Evolutionary conservation across 2,329 filamentous ascomycete genomes (phyloP).

Genomic region (Diaporthe ampelina): DNA sequence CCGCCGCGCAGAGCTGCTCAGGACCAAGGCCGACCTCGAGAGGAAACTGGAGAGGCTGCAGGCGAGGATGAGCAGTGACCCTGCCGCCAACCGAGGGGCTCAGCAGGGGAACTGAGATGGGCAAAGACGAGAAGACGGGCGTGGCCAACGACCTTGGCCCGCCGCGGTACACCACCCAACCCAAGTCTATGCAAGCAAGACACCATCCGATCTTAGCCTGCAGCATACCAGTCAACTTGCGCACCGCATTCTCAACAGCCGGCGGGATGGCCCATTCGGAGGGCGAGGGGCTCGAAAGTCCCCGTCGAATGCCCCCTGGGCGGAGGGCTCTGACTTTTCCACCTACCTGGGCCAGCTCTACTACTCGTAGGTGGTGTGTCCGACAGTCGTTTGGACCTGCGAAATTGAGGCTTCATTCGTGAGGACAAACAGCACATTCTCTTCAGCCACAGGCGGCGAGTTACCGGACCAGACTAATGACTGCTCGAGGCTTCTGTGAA

Average conservation of each 20-base stretch:
- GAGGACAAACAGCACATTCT: no score
- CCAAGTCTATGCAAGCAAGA: not conserved
- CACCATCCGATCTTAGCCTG: not conserved
- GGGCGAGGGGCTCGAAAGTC: constrained; percentile 13
- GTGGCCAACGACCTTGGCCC: no score
- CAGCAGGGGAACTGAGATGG: constrained; percentile 1
- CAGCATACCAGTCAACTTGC: not conserved
- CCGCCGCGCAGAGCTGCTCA: constrained; percentile 45
- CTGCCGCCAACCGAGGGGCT: constrained; percentile 13
- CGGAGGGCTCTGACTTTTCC: not conserved
- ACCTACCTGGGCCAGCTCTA: no score
- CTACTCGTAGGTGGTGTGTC: not conserved
- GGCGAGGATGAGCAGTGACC: constrained; percentile 45
- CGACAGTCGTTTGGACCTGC: not conserved
- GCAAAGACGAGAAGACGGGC: not conserved
- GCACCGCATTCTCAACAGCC: not conserved
- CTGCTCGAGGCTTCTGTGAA: no score
- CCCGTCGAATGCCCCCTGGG: not conserved
- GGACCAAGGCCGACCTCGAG: constrained; percentile 48
- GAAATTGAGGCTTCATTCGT: not conserved
- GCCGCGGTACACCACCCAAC: not conserved
- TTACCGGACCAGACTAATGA: not conserved
- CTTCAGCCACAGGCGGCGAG: not conserved
- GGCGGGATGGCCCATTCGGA: constrained; percentile 27
- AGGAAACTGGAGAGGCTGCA: constrained; percentile 49